Evolutionary conservation across 2,329 filamentous ascomycete species (phyloP), one percentile per base, ranked within the genome.

Genomic region (Ustilaginoidea virens): DNA sequence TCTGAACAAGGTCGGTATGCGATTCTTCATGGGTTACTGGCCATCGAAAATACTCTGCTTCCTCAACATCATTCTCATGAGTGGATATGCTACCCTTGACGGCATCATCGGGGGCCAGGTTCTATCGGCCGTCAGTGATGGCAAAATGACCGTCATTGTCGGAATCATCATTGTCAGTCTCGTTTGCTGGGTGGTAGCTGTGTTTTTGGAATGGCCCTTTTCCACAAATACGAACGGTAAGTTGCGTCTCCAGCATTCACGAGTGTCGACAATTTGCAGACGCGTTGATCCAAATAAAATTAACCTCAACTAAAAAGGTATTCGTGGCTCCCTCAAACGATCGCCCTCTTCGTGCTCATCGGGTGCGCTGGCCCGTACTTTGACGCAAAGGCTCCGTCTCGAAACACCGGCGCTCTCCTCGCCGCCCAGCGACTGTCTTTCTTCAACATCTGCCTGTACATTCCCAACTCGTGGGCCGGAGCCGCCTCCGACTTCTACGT

Each of bases 401-500:
- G 19, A 3, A 44, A 44, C 0, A 33, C 36, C 76, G 71, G 48
- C 69, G 76, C 22, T 76, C 79, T 45, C 64, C 74, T 12, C 74
- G 78, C 2, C 69, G 80, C 32, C 6, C 42, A 40, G 8, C 46
- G 48, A 5, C 53, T 82, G 18, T 76, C 72, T 4, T 83, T 80
- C 49, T 77, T 83, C 48, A 75, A 69, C 8, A 56, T 82, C 26
- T 78, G 69, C 38, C 56, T 79, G 9, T 72, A 73, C 14, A 38
- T 48, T 4, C 46, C 48, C 13, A 49, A 48, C 21, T 49, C 46
- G 1, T 90, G 81, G 80, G 72, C 75, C 1, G 67, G 67, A 5
- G 80, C 75, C 34, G 78, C 80, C 0, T 74, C 78, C 7, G 80
- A 87, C 45, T 87, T 85, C 49, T 82, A 77, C 14, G 77, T 82